These are phyloP conservation scores for Trametes sanguinea DNA, from an alignment of 768 basidiomycete genomes.

Conservation along the genomic window DNA sequence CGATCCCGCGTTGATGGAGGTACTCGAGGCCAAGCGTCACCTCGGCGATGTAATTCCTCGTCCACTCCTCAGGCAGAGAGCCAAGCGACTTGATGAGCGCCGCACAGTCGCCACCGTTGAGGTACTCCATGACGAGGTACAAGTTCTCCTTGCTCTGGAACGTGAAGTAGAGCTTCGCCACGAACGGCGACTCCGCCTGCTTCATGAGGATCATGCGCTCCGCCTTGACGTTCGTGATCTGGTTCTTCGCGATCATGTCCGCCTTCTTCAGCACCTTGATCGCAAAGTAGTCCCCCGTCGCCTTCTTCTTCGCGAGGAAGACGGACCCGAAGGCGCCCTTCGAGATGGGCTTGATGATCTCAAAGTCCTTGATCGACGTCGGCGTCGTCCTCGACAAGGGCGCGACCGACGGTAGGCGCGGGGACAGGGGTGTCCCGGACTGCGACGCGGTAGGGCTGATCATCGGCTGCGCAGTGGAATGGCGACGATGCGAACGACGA, in stretches of 20 bases:
- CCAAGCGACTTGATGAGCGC: slow-evolving; percentile 96
- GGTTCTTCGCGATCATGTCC: slow-evolving; percentile 99
- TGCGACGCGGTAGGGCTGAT: slow-evolving; percentile 52
- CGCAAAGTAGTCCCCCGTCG: slow-evolving; percentile 97
- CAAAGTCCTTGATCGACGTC: slow-evolving; percentile 97
- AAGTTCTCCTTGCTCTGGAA: slow-evolving; percentile 99
- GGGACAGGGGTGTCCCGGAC: slow-evolving; percentile 68
- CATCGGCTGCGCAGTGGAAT: slow-evolving; percentile 60
- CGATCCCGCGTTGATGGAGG: slow-evolving; percentile 92
- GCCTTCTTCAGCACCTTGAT: slow-evolving; percentile 99
- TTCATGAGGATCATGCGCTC: slow-evolving; percentile 99
- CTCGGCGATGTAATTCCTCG: slow-evolving; percentile 94
- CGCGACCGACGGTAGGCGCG: slow-evolving; percentile 77
- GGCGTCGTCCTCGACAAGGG: slow-evolving; percentile 79
- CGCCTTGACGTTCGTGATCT: slow-evolving; percentile 99
- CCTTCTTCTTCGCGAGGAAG: slow-evolving; percentile 97
- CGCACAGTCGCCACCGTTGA: slow-evolving; percentile 97
- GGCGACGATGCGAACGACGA: slow-evolving; percentile 48
- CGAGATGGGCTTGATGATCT: slow-evolving; percentile 98
- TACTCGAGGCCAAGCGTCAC: slow-evolving; percentile 95
- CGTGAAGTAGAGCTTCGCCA: slow-evolving; percentile 96
- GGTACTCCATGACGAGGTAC: slow-evolving; percentile 99
- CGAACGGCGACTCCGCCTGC: slow-evolving; percentile 97
- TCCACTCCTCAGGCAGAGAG: slow-evolving; percentile 93
- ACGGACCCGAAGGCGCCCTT: slow-evolving; percentile 99